Conservation (phyloP, 371 early-diverging fungal genomes). For the Mortierella sp. region DNA sequence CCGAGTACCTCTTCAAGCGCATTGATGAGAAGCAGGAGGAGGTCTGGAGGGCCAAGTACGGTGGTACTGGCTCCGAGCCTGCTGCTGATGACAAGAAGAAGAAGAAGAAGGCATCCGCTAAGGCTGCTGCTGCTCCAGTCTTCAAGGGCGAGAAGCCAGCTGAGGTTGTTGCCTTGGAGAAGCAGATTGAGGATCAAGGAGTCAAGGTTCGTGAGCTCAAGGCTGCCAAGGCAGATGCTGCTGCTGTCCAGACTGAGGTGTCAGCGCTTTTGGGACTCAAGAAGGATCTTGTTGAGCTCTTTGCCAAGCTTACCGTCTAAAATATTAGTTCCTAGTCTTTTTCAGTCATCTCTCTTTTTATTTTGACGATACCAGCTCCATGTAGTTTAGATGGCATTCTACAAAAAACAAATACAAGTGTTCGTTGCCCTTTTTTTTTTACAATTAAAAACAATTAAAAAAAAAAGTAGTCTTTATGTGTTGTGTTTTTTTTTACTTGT, state of each 20-base stretch:
- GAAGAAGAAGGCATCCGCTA: conserved; percentile 57
- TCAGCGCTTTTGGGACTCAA: conserved; percentile 62
- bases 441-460: neutral
- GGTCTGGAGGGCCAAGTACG: conserved; percentile 78
- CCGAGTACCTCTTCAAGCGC: conserved; percentile 91
- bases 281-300: conserved; percentile 57
- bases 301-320: conserved; percentile 56
- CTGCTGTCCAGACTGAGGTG: conserved; percentile 58
- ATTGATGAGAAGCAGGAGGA: conserved; percentile 90
- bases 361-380: neutral
- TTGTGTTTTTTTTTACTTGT: neutral
- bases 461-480: neutral
- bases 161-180: conserved; percentile 63
- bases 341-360: no score
- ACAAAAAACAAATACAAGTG: neutral
- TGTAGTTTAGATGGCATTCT: neutral
- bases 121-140: conserved; percentile 57
- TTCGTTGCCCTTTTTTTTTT: neutral
- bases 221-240: conserved; percentile 64
- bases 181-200: conserved; percentile 65
- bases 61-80: conserved; percentile 65
- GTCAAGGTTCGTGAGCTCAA: conserved; percentile 69
- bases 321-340: no score
- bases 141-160: conserved; percentile 64
- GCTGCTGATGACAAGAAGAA: conserved; percentile 61